Conservation (phyloP, 2,329 filamentous ascomycete species). For the Nemania bipapillata region DNA sequence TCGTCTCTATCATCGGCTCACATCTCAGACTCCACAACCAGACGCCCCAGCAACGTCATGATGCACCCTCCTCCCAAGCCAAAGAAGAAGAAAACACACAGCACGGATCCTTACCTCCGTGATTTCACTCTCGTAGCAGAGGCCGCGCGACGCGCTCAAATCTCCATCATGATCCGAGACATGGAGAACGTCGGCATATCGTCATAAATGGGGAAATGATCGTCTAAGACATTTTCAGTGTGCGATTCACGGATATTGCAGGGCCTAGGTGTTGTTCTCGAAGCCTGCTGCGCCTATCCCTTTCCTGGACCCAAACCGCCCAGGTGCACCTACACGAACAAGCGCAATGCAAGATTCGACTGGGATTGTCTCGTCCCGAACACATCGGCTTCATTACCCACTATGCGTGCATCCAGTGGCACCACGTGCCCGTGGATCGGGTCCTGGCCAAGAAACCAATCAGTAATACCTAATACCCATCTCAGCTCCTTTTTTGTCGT, state of each 20-base stretch:
- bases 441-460: conserved; percentile 14
- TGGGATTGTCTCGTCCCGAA: conserved; percentile 25
- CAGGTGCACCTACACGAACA: conserved; percentile 13
- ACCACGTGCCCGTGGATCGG: conserved; percentile 33
- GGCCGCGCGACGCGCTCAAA: conserved; percentile 90
- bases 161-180: conserved; percentile 88
- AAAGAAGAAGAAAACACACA: conserved; percentile 47
- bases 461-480: conserved; percentile 26
- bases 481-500: conserved; percentile 10
- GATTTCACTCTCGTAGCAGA: conserved; percentile 90
- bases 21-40: conserved; percentile 33
- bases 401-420: conserved; percentile 27
- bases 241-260: conserved; percentile 15
- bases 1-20: conserved; percentile 32
- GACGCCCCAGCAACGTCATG: conserved; percentile 40
- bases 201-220: conserved; percentile 6
- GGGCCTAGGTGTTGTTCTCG: neutral
- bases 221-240: conserved; percentile 2
- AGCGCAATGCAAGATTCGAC: conserved; percentile 31
- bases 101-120: conserved; percentile 71
- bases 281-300: conserved; percentile 10
- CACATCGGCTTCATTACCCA: conserved; percentile 20
- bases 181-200: conserved; percentile 76
- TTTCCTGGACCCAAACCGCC: conserved; percentile 12
- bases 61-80: conserved; percentile 44